phyloP scores from a whole-genome alignment of 305 asterid genomes.

The Fraxinus floribunda region DNA sequence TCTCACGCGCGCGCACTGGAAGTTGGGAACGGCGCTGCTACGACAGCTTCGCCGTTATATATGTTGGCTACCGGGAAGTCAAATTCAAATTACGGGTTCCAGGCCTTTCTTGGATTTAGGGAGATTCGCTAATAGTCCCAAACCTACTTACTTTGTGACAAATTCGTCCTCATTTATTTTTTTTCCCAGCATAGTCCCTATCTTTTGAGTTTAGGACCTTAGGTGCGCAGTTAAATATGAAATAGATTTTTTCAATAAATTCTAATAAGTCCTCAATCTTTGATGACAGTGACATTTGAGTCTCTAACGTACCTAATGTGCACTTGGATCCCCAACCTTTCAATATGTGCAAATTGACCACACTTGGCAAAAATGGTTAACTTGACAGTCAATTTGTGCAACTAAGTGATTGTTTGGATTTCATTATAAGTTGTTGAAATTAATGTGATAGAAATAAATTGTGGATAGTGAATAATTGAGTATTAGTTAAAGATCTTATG shows the following conservation, averaged over 20 bases:
- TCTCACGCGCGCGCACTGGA: not conserved
- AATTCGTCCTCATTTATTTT: not conserved
- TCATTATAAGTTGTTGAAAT: not conserved
- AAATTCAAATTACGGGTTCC: not conserved
- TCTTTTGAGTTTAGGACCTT: not conserved
- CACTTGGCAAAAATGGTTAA: not conserved
- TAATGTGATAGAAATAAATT: not conserved
- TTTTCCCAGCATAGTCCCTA: not conserved
- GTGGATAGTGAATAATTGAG: no score
- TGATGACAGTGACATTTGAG: not conserved
- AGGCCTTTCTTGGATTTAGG: not conserved
- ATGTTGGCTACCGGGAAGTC: not conserved
- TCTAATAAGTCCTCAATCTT: not conserved
- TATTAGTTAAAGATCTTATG: not conserved
- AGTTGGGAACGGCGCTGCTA: not conserved
- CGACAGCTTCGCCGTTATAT: not conserved
- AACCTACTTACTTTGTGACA: not conserved
- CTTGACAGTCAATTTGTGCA: not conserved
- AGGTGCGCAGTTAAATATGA: not conserved
- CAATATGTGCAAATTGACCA: not conserved
- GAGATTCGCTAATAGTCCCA: not conserved
- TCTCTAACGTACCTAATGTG: not conserved
- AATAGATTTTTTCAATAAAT: not conserved
- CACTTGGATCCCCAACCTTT: not conserved
- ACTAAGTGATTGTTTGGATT: not conserved